Conservation (phyloP, 2,329 filamentous ascomycete genomes). For the Pestalotiopsis sp. region DNA sequence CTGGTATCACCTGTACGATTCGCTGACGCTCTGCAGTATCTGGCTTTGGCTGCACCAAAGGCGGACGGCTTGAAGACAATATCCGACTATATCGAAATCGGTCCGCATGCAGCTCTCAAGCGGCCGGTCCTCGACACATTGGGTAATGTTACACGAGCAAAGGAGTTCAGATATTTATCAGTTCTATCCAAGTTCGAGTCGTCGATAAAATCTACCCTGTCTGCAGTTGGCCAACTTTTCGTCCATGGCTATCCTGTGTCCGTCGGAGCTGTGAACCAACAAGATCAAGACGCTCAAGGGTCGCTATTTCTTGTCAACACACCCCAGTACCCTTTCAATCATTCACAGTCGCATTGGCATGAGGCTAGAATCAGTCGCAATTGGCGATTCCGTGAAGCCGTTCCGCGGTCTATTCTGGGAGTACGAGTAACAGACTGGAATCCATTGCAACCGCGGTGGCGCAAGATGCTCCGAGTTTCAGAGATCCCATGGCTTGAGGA, state of each 20-base stretch:
- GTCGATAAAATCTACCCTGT: not conserved
- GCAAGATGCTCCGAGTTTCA: slow-evolving; percentile 43
- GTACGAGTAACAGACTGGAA: slow-evolving; percentile 26
- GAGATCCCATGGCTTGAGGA: slow-evolving; percentile 49
- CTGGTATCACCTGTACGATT: slow-evolving; percentile 27
- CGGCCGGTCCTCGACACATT: not conserved
- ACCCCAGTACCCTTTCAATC: slow-evolving; percentile 41
- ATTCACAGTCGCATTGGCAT: slow-evolving; percentile 35
- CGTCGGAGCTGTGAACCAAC: not conserved
- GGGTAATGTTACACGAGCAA: not conserved
- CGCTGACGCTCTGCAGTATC: slow-evolving; percentile 20
- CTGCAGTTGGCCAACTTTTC: not conserved
- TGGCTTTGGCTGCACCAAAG: not conserved
- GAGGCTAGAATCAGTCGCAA: slow-evolving; percentile 31
- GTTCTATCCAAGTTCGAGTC: not conserved
- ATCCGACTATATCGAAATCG: not conserved
- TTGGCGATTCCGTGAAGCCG: slow-evolving; percentile 30
- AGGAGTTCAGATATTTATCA: not conserved
- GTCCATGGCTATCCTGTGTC: not conserved
- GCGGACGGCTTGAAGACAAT: not conserved
- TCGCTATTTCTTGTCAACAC: slow-evolving; percentile 29
- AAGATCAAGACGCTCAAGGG: not conserved
- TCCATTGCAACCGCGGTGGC: slow-evolving; percentile 40
- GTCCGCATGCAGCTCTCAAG: not conserved
- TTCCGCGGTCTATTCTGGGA: slow-evolving; percentile 32